Percentiles rank a stretch among this genome's conserved stretches.
phyloP scores from a whole-genome alignment of 2,329 filamentous ascomycete genomes.

The Nemania abortiva region DNA sequence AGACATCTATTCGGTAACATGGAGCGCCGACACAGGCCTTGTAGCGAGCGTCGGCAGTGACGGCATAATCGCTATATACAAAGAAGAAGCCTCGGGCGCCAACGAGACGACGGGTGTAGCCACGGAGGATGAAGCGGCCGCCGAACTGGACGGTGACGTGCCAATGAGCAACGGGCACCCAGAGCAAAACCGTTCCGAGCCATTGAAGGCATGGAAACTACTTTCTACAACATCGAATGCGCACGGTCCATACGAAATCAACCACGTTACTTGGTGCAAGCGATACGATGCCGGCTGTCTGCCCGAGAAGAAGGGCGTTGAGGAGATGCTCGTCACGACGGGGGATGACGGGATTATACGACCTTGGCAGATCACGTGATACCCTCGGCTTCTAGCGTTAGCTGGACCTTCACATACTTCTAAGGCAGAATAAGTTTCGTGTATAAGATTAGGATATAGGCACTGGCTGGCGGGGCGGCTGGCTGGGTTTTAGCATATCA shows the following conservation, averaged over 20 bases:
- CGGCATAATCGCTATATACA: constrained; percentile 82
- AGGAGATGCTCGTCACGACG: constrained; percentile 90
- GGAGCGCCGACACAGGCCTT: constrained; percentile 82
- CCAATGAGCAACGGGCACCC: constrained; percentile 46
- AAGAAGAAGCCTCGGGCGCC: constrained; percentile 61
- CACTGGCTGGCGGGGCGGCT: constrained; percentile 10
- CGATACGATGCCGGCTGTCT: constrained; percentile 73
- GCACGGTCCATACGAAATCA: constrained; percentile 94
- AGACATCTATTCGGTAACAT: constrained; percentile 85
- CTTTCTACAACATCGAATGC: constrained; percentile 77
- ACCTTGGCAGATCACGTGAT: constrained; percentile 75
- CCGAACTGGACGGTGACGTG: constrained; percentile 51
- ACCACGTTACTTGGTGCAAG: constrained; percentile 89
- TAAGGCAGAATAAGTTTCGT: background rate
- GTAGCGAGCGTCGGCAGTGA: constrained; percentile 93
- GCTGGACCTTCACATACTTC: background rate
- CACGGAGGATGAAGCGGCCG: constrained; percentile 38
- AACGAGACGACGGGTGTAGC: background rate
- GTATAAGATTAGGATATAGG: constrained; percentile 2
- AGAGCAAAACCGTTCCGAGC: constrained; percentile 44
- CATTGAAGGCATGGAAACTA: constrained; percentile 74
- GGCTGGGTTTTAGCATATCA: constrained; percentile 21
- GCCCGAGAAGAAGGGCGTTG: constrained; percentile 64
- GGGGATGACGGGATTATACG: constrained; percentile 92
- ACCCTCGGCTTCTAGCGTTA: background rate